These are phyloP conservation scores for Ogataea kodamae DNA, from an alignment of 805 yeast species.

Conservation along the genomic window DNA sequence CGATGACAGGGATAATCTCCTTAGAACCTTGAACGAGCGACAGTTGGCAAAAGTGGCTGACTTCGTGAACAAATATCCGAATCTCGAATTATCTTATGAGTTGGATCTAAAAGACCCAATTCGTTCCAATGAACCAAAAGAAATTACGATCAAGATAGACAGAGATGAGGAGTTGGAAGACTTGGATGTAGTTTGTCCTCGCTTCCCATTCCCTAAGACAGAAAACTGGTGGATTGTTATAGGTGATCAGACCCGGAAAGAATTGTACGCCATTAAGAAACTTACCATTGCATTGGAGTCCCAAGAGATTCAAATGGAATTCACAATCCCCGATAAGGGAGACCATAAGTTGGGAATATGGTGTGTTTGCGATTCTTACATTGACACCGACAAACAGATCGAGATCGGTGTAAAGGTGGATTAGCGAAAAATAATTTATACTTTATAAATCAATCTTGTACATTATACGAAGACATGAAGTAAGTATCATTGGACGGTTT, in stretches of 20 bases:
- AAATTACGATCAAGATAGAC: conserved; percentile 46
- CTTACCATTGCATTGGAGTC: conserved; percentile 49
- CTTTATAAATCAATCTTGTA: conserved; percentile 1
- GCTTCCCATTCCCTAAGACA: conserved; percentile 54
- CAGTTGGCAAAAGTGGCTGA: conserved; percentile 68
- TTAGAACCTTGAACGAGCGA: conserved; percentile 47
- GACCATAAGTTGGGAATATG: conserved; percentile 62
- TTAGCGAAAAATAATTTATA: conserved; percentile 2
- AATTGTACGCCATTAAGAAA: conserved; percentile 71
- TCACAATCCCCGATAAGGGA: conserved; percentile 60
- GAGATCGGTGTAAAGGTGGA: conserved; percentile 33
- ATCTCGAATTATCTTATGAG: conserved; percentile 63
- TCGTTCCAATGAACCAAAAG: conserved; percentile 43
- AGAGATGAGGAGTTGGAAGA: conserved; percentile 79
- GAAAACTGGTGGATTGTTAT: conserved; percentile 88
- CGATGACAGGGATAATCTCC: conserved; percentile 54
- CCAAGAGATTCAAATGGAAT: conserved; percentile 51
- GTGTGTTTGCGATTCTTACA: conserved; percentile 87
- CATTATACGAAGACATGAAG: conserved; percentile 7
- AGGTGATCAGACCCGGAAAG: conserved; percentile 60
- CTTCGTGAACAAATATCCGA: conserved; percentile 88
- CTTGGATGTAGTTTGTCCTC: conserved; percentile 53
- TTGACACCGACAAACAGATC: conserved; percentile 90
- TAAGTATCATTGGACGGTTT: conserved; percentile 1
- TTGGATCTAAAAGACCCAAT: conserved; percentile 41